Conservation (phyloP, 495 filamentous ascomycete genomes). For the Cenococcum geophilum region DNA sequence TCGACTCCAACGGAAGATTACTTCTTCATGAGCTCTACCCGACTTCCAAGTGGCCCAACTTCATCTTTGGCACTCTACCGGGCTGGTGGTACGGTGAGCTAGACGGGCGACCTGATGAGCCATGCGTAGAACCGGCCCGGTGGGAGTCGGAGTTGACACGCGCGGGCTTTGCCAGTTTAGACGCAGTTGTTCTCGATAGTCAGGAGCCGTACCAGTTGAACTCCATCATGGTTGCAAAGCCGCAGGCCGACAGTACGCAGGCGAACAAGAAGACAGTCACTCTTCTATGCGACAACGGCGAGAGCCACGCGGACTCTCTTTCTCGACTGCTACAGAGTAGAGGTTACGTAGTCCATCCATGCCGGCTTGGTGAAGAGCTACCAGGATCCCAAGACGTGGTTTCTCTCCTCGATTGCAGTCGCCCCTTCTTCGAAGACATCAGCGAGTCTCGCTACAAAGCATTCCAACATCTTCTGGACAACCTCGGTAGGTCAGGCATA, state of each 20-base stretch:
- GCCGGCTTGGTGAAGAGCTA: too few species aligned
- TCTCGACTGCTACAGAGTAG: too few species aligned
- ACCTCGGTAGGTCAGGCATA: background rate
- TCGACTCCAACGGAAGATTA: background rate
- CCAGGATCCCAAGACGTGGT: too few species aligned
- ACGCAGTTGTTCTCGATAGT: background rate
- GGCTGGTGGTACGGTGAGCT: background rate
- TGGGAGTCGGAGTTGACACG: background rate
- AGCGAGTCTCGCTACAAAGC: background rate
- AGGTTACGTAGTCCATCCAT: too few species aligned
- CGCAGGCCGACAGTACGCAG: too few species aligned
- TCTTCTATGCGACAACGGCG: too few species aligned
- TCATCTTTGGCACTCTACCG: background rate
- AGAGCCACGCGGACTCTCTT: too few species aligned
- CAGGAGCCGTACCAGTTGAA: background rate
- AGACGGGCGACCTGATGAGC: background rate
- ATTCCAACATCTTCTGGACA: background rate
- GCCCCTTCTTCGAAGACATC: background rate
- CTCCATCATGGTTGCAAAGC: background rate
- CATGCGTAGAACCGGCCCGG: background rate
- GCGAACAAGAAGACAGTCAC: too few species aligned
- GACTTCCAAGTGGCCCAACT: background rate
- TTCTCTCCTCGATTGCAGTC: background rate
- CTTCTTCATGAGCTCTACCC: background rate
- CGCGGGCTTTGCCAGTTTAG: background rate